phyloP scores from a whole-genome alignment of 1,139 yeast genomes.

The Nadsonia starkeyi-henricii region DNA sequence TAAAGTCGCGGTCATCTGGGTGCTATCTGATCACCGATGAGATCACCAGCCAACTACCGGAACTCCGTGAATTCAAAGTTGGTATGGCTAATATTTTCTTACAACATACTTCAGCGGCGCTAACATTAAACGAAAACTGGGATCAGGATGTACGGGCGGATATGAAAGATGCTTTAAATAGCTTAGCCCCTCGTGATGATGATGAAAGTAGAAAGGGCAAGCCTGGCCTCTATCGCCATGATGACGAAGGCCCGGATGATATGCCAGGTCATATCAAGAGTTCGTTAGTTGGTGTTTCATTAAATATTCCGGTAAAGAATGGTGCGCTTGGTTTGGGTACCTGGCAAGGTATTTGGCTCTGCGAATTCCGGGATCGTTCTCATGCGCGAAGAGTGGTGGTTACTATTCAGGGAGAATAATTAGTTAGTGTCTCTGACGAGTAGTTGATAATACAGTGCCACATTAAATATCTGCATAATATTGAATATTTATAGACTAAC shows the following conservation, averaged over 20 bases:
- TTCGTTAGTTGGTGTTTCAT: conserved; percentile 48
- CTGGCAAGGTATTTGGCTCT: conserved; percentile 72
- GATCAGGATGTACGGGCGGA: conserved; percentile 67
- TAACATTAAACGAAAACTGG: conserved; percentile 65
- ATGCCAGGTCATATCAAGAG: conserved; percentile 73
- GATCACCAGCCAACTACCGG: conserved; percentile 41
- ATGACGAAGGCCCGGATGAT: conserved; percentile 67
- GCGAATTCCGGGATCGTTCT: conserved; percentile 53
- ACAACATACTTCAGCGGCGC: conserved; percentile 69
- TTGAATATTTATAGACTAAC: too few species aligned
- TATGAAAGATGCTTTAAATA: conserved; percentile 47
- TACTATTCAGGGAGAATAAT: conserved; percentile 50
- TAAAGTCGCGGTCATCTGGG: conserved; percentile 50
- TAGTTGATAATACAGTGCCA: too few species aligned
- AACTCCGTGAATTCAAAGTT: conserved; percentile 41
- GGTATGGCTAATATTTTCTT: conserved; percentile 56
- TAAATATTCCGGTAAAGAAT: conserved; percentile 53
- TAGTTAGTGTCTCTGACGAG: too few species aligned
- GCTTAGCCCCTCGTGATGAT: conserved; percentile 59
- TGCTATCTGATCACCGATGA: conserved; percentile 61
- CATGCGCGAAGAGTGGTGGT: conserved; percentile 59
- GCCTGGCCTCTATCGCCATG: conserved; percentile 33
- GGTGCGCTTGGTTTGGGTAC: conserved; percentile 63
- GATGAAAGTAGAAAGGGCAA: conserved; percentile 6
- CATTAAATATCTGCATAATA: too few species aligned